phyloP scores from a whole-genome alignment of 352 stramenopile species.

The Pythium rishiriense region DNA sequence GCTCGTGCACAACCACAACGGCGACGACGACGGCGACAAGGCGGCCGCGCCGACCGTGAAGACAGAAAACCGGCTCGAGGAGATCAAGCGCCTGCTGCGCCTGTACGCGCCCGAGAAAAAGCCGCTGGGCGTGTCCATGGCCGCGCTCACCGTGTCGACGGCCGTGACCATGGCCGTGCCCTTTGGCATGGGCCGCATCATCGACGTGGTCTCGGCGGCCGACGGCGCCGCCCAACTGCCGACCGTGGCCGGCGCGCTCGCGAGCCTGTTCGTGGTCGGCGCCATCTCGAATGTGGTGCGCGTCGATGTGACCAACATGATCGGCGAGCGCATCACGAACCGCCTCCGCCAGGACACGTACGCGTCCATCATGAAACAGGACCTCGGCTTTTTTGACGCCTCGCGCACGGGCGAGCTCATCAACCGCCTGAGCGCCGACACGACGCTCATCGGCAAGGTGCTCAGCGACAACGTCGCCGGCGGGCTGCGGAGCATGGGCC shows the following conservation, averaged over 20 bases:
- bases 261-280: conserved; percentile 65
- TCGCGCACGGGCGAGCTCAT: conserved; percentile 90
- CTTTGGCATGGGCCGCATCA: conserved; percentile 82
- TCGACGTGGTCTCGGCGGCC: conserved; percentile 64
- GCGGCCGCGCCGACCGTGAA: neutral
- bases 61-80: conserved; percentile 17
- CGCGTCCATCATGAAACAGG: conserved; percentile 81
- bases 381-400: conserved; percentile 91
- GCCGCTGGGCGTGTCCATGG: conserved; percentile 59
- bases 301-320: conserved; percentile 84
- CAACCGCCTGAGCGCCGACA: conserved; percentile 90
- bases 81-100: conserved; percentile 27
- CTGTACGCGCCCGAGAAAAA: conserved; percentile 78
- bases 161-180: conserved; percentile 77
- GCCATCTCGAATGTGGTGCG: conserved; percentile 73
- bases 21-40: conserved; percentile 1
- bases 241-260: conserved; percentile 53
- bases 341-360: conserved; percentile 78
- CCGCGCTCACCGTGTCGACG: conserved; percentile 63
- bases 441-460: conserved; percentile 91
- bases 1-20: conserved; percentile 27
- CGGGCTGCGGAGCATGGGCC: conserved; percentile 78
- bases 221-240: conserved; percentile 45
- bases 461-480: conserved; percentile 88
- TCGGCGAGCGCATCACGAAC: conserved; percentile 83